Evolutionary conservation across 805 yeast species (phyloP).

Genomic region (Candida pini): DNA sequence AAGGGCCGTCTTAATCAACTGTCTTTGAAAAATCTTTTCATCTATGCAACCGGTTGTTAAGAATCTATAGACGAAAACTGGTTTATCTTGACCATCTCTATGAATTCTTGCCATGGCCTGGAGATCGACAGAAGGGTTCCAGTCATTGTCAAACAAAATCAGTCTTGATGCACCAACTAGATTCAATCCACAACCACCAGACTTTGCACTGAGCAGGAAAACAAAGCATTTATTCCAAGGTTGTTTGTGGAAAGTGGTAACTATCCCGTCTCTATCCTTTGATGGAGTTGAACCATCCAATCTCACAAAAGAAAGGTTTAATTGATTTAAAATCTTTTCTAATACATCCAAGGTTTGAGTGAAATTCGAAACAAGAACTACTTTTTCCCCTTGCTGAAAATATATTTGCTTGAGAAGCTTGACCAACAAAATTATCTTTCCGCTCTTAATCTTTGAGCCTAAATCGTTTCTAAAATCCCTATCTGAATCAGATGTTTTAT

Average conservation of each 20-base stretch:
- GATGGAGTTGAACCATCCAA: slow-evolving; percentile 83
- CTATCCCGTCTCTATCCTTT: slow-evolving; percentile 57
- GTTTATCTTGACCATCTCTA: slow-evolving; percentile 82
- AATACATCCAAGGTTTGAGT: slow-evolving; percentile 82
- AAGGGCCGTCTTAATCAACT: slow-evolving; percentile 73
- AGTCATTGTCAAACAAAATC: slow-evolving; percentile 84
- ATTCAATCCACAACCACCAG: slow-evolving; percentile 93
- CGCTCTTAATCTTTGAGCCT: slow-evolving; percentile 35
- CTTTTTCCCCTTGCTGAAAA: slow-evolving; percentile 51
- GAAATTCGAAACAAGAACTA: slow-evolving; percentile 80
- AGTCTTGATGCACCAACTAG: slow-evolving; percentile 85
- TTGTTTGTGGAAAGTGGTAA: slow-evolving; percentile 58
- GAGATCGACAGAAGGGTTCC: slow-evolving; percentile 91
- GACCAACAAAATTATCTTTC: slow-evolving; percentile 61
- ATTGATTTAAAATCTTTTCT: slow-evolving; percentile 46
- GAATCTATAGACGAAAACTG: slow-evolving; percentile 76
- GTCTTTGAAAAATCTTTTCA: slow-evolving; percentile 91
- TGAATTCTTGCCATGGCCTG: slow-evolving; percentile 97
- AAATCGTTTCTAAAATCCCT: slow-evolving; percentile 26
- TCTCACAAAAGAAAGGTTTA: slow-evolving; percentile 49
- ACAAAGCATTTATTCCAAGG: slow-evolving; percentile 41
- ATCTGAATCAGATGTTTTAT: slow-evolving; percentile 15
- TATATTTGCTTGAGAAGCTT: slow-evolving; percentile 48
- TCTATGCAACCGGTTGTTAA: slow-evolving; percentile 88
- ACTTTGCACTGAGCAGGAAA: slow-evolving; percentile 77